These are phyloP conservation scores for Lotmaria passim DNA, from an alignment of 208 protist species.

Conservation along the genomic window DNA sequence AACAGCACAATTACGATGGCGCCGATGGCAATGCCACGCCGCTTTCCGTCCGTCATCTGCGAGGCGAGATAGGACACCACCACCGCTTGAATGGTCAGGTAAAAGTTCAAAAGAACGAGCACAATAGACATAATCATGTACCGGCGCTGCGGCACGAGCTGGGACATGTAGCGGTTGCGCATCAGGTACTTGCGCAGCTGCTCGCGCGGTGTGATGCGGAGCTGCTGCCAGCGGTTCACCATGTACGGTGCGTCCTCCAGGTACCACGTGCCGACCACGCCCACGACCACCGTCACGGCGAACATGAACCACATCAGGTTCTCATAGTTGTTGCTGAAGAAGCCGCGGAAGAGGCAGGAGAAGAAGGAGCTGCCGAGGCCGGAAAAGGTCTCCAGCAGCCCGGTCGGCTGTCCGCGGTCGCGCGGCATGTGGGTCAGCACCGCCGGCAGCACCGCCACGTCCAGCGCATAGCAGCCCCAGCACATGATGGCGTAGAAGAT, in stretches of 20 bases:
- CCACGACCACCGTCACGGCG: slow-evolving; percentile 35
- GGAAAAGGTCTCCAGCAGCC: slow-evolving; percentile 58
- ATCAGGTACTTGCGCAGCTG: slow-evolving; percentile 45
- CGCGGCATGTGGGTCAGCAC: slow-evolving; percentile 58
- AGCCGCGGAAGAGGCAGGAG: slow-evolving; percentile 54
- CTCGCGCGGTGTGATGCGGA: slow-evolving; percentile 24
- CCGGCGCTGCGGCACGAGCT: slow-evolving; percentile 57
- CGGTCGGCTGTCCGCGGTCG: slow-evolving; percentile 53
- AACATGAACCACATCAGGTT: slow-evolving; percentile 51
- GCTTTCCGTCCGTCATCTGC: slow-evolving; percentile 38
- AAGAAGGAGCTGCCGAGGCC: slow-evolving; percentile 52
- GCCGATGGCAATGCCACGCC: slow-evolving; percentile 48
- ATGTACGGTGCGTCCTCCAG: slow-evolving; percentile 57
- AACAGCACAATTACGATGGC: slow-evolving; percentile 38
- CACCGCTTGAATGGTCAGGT: slow-evolving; percentile 58
- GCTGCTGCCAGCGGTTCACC: slow-evolving; percentile 42
- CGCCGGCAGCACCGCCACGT: slow-evolving; percentile 41
- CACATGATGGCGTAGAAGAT: slow-evolving; percentile 59
- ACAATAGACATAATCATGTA: slow-evolving; percentile 35
- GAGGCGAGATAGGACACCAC: slow-evolving; percentile 33
- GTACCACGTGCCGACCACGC: slow-evolving; percentile 39
- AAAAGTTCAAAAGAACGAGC: slow-evolving; percentile 57
- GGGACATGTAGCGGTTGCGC: slow-evolving; percentile 63
- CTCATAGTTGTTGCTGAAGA: slow-evolving; percentile 36
- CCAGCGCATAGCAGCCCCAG: slow-evolving; percentile 41